Base-by-base conservation (phyloP, 805 yeast species). In the Blastobotrys robertii region DNA sequence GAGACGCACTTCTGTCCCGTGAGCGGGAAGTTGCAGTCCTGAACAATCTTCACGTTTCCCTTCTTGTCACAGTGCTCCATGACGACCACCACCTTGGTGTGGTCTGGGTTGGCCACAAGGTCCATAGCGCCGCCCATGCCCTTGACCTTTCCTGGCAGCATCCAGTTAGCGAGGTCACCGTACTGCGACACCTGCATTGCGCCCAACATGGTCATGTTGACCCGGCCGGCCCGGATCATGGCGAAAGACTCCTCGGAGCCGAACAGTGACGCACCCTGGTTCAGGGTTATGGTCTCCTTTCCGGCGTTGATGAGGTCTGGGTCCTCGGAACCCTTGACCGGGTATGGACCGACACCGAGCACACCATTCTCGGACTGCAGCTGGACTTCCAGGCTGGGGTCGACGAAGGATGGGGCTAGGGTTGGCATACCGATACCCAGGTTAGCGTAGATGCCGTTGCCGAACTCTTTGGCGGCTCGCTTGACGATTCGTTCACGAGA, bases 121-220 rank as follows among this genome's bases (percentile, higher is more conserved):
- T 70, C 76, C 76, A 72, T 72, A 16, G 76, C 76, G 12, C 76
- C 76, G 19, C 76, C 76, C 70, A 71, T 72, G 13, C 76, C 76
- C 52, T 68, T 70, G 36, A 72, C 66, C 45, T 65, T 59, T 6
- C 76, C 75, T 1, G 77, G 76, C 3, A 72, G 59, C 19, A 70
- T 73, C 75, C 76, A 72, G 53, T 72, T 72, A 33, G 77, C 76
- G 32, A 72, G 62, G 44, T 72, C 76, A 32, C 76, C 76, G 38
- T 47, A 56, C 36, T 62, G 60, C 1, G 74, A 66, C 4, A 72
- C 76, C 52, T 72, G 75, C 56, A 72, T 61, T 9, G 73, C 76
- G 4, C 77, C 77, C 11, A 72, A 57, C 35, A 72, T 62, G 1
- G 74, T 64, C 44, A 69, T 51, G 44, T 66, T 60, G 34, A 72